Evolutionary conservation across 495 filamentous ascomycete genomes (phyloP).

Genomic region (Podospora fimiseda): DNA sequence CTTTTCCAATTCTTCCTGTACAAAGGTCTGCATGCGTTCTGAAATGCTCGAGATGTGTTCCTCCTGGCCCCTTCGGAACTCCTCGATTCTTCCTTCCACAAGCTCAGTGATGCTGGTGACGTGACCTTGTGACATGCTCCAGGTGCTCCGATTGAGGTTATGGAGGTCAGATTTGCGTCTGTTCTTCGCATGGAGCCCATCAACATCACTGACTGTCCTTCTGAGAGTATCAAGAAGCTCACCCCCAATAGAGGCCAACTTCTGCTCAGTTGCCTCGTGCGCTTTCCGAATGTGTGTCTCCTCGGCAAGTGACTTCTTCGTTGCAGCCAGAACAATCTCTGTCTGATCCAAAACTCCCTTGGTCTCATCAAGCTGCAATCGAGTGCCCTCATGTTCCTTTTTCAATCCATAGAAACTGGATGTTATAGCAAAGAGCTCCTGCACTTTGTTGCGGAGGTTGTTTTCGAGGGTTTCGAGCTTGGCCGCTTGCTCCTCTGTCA

Average conservation of each 20-base stretch:
- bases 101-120: conserved; percentile 66
- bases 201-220: conserved; percentile 70
- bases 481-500: conserved; percentile 85
- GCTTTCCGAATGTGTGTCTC: conserved; percentile 75
- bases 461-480: conserved; percentile 89
- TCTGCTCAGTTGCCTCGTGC: conserved; percentile 76
- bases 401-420: conserved; percentile 78
- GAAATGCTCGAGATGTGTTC: conserved; percentile 60
- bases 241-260: conserved; percentile 62
- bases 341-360: conserved; percentile 78
- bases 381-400: conserved; percentile 76
- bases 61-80: conserved; percentile 64
- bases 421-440: conserved; percentile 80
- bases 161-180: conserved; percentile 79
- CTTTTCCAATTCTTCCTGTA: conserved; percentile 62
- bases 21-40: conserved; percentile 62
- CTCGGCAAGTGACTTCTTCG: conserved; percentile 67
- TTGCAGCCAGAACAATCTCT: conserved; percentile 69
- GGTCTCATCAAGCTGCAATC: conserved; percentile 64
- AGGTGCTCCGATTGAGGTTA: conserved; percentile 64
- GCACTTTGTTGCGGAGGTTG: conserved; percentile 81
- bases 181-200: conserved; percentile 74
- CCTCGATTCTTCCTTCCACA: conserved; percentile 65
- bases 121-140: conserved; percentile 67
- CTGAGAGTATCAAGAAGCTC: conserved; percentile 70